These are phyloP conservation scores for Apiotrichum akiyoshidainum DNA, from an alignment of 1,284 basidiomycete genomes.

Conservation along the genomic window DNA sequence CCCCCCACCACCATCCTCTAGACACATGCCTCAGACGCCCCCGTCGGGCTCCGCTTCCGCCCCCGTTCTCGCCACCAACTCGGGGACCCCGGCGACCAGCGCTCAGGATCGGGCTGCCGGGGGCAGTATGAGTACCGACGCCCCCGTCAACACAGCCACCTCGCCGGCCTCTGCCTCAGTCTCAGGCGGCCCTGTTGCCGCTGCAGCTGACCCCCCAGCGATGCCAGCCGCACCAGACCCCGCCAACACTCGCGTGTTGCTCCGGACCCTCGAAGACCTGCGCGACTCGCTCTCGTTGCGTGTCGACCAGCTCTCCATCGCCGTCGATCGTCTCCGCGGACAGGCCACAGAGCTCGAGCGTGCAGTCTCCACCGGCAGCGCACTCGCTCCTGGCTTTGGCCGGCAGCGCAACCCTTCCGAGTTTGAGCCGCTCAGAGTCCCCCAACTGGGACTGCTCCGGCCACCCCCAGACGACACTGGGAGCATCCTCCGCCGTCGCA, in stretches of 20 bases:
- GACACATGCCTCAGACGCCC: too few relatives aligned
- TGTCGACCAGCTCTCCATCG: conserved; percentile 30
- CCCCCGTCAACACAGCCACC: too few relatives aligned
- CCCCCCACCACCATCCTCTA: too few relatives aligned
- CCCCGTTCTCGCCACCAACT: too few relatives aligned
- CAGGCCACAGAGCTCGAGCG: conserved; percentile 34
- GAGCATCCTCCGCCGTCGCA: neutral
- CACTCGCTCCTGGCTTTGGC: conserved; percentile 12
- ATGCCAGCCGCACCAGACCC: conserved; percentile 8
- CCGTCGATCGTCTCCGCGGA: conserved; percentile 31
- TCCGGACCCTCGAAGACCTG: conserved; percentile 33
- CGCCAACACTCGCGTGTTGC: conserved; percentile 21
- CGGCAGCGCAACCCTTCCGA: conserved; percentile 9
- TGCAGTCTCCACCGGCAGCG: conserved; percentile 13
- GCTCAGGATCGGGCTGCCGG: too few relatives aligned
- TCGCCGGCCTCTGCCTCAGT: neutral
- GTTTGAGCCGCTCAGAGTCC: neutral
- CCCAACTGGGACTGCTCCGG: neutral
- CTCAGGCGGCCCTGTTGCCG: neutral
- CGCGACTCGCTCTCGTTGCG: conserved; percentile 28
- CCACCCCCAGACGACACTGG: too few relatives aligned
- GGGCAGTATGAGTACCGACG: too few relatives aligned
- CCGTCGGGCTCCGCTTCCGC: too few relatives aligned
- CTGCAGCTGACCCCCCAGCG: too few relatives aligned
- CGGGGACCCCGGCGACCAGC: too few relatives aligned